Percentiles rank a stretch among this genome's conserved stretches.
These are phyloP conservation scores for Zygotorulaspora florentina DNA, from an alignment of 805 yeast species.

Conservation along the genomic window DNA sequence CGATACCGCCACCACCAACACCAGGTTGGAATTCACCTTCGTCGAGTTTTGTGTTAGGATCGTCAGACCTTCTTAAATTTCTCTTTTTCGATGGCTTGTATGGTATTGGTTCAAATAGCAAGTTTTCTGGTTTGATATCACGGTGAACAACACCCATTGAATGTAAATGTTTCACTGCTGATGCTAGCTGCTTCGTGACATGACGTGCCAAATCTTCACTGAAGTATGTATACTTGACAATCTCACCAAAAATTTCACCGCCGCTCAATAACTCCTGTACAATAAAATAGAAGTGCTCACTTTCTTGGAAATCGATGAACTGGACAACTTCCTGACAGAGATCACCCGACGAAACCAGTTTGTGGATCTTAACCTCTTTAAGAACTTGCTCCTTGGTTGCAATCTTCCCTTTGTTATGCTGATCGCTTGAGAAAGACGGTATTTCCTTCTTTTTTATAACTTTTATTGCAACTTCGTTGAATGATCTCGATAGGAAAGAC, in stretches of 20 bases:
- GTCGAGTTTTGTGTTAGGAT: conserved; percentile 62
- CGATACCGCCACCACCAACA: conserved; percentile 91
- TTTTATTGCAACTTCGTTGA: conserved; percentile 45
- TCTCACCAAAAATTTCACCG: conserved; percentile 70
- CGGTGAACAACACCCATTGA: conserved; percentile 77
- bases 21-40: conserved; percentile 82
- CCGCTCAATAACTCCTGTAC: conserved; percentile 72
- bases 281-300: conserved; percentile 57
- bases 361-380: conserved; percentile 73
- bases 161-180: conserved; percentile 66
- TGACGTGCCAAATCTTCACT: conserved; percentile 63
- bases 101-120: conserved; percentile 60
- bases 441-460: conserved; percentile 65
- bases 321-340: conserved; percentile 50
- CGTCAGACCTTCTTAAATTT: conserved; percentile 60
- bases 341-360: conserved; percentile 47
- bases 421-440: conserved; percentile 43
- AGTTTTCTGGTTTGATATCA: conserved; percentile 78
- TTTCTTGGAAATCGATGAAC: conserved; percentile 63
- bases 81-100: conserved; percentile 39
- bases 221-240: conserved; percentile 62
- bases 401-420: conserved; percentile 20
- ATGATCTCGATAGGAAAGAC: conserved; percentile 13
- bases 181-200: conserved; percentile 57
- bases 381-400: conserved; percentile 52